A percentile compares a stretch with the other conserved stretches of the same genome.
phyloP scores from a whole-genome alignment of 192 early-diverging fungal species.

The Linnemannia schmuckeri region DNA sequence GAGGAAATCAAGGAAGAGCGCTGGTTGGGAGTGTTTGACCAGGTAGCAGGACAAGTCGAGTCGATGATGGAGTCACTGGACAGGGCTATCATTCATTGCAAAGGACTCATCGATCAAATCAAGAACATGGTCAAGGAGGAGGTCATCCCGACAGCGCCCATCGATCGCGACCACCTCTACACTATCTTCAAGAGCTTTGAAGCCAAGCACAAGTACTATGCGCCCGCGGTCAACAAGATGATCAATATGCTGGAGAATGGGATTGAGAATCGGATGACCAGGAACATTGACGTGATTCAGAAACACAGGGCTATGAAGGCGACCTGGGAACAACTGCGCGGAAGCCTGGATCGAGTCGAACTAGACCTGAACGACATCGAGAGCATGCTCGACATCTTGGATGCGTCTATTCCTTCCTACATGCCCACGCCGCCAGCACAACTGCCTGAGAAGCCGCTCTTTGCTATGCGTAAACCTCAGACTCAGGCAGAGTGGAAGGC shows the following conservation, averaged over 20 bases:
- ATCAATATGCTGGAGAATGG: conserved; percentile 65
- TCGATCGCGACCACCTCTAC: conserved; percentile 61
- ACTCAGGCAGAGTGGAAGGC: conserved; percentile 31
- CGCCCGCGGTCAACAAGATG: conserved; percentile 67
- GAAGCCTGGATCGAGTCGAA: conserved; percentile 46
- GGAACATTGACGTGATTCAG: conserved; percentile 51
- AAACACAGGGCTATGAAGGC: conserved; percentile 60
- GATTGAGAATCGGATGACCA: conserved; percentile 60
- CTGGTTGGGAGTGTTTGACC: conserved; percentile 67
- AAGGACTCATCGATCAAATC: conserved; percentile 55
- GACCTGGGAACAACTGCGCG: conserved; percentile 59
- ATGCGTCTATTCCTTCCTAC: conserved; percentile 50
- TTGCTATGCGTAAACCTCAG: conserved; percentile 44
- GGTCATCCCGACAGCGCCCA: conserved; percentile 38
- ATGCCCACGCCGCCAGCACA: conserved; percentile 33
- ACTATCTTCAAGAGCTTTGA: conserved; percentile 70
- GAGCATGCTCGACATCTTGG: conserved; percentile 37
- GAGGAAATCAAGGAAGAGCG: conserved; percentile 68
- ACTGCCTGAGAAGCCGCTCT: conserved; percentile 47
- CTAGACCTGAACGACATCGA: conserved; percentile 51
- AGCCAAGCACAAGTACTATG: conserved; percentile 68
- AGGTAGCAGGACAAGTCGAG: conserved; percentile 65
- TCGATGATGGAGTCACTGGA: conserved; percentile 70
- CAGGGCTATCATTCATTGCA: conserved; percentile 64
- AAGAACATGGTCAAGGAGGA: conserved; percentile 41